These are phyloP conservation scores for Hypoxylon lienhwacheense DNA, from an alignment of 495 filamentous ascomycete genomes.

Conservation along the genomic window DNA sequence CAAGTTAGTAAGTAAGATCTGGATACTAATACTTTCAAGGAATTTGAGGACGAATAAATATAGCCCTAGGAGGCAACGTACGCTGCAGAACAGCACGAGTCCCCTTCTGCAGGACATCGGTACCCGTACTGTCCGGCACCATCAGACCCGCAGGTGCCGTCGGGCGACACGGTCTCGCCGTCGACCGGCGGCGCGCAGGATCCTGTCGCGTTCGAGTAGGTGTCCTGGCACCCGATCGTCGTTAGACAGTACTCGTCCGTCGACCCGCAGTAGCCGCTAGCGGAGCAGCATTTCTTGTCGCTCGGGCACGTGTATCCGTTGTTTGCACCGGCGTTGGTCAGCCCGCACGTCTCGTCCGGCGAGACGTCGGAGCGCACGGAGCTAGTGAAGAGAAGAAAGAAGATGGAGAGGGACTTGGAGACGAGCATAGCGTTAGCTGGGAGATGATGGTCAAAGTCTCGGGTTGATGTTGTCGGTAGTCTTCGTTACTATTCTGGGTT, in stretches of 20 bases:
- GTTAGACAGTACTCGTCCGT: constrained; percentile 42
- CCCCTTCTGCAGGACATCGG: constrained; percentile 33
- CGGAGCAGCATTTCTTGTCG: constrained; percentile 40
- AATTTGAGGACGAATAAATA: not conserved
- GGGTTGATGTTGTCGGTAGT: not conserved
- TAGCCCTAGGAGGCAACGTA: constrained; percentile 22
- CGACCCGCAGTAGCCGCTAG: constrained; percentile 42
- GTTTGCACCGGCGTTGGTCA: constrained; percentile 30
- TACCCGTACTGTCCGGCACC: constrained; percentile 41
- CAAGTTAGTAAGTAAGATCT: constrained; percentile 5
- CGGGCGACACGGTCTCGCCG: constrained; percentile 34
- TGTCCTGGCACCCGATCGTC: constrained; percentile 39
- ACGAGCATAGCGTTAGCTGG: constrained; percentile 11
- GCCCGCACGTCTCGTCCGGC: constrained; percentile 42
- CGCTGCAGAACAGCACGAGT: constrained; percentile 40
- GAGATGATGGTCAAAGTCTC: not conserved
- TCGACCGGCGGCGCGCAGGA: constrained; percentile 39
- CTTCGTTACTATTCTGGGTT: not conserved
- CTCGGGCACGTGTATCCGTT: constrained; percentile 42
- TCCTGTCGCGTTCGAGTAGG: constrained; percentile 39
- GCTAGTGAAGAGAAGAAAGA: constrained; percentile 32
- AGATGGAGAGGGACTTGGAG: constrained; percentile 6
- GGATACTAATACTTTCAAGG: no score
- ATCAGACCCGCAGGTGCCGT: constrained; percentile 41
- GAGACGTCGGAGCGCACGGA: constrained; percentile 40